Evolutionary conservation across 768 basidiomycete genomes (phyloP).

Genomic region (Chalciporus pseudorubinellus): DNA sequence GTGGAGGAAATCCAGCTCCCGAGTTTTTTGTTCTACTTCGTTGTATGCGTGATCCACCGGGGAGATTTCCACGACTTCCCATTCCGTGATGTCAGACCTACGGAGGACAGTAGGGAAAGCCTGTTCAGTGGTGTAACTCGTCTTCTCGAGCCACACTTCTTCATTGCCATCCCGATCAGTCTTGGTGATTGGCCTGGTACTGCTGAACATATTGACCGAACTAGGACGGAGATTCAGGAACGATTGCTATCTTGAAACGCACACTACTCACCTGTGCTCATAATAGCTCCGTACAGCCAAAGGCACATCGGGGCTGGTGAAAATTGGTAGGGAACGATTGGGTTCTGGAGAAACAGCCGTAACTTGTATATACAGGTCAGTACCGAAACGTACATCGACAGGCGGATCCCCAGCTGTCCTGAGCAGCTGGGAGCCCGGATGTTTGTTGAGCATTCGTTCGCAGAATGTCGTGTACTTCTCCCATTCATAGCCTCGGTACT

Average conservation of each 20-base stretch:
- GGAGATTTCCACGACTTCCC: slow-evolving; percentile 73
- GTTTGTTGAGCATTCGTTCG: slow-evolving; percentile 89
- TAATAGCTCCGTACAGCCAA: slow-evolving; percentile 80
- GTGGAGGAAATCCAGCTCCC: slow-evolving; percentile 68
- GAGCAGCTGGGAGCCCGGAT: slow-evolving; percentile 78
- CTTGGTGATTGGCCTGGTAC: slow-evolving; percentile 65
- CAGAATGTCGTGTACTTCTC: slow-evolving; percentile 89
- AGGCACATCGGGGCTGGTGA: slow-evolving; percentile 83
- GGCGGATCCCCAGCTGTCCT: slow-evolving; percentile 73
- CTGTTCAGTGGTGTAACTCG: slow-evolving; percentile 81
- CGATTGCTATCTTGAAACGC: neutral
- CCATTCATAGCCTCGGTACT: slow-evolving; percentile 96
- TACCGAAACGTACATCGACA: slow-evolving; percentile 75
- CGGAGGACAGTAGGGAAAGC: slow-evolving; percentile 89
- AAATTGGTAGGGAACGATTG: slow-evolving; percentile 70
- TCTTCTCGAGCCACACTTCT: slow-evolving; percentile 88
- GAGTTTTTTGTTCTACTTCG: slow-evolving; percentile 78
- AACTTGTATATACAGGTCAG: slow-evolving; percentile 86
- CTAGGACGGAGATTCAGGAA: slow-evolving; percentile 38
- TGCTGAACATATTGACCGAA: slow-evolving; percentile 81
- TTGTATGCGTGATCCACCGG: slow-evolving; percentile 80
- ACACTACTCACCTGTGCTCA: slow-evolving; percentile 65
- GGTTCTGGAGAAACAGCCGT: slow-evolving; percentile 84
- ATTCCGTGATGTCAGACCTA: slow-evolving; percentile 78
- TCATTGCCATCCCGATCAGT: slow-evolving; percentile 61